Conservation (phyloP, 2,329 filamentous ascomycete species). For the Cladophialophora yegresii region DNA sequence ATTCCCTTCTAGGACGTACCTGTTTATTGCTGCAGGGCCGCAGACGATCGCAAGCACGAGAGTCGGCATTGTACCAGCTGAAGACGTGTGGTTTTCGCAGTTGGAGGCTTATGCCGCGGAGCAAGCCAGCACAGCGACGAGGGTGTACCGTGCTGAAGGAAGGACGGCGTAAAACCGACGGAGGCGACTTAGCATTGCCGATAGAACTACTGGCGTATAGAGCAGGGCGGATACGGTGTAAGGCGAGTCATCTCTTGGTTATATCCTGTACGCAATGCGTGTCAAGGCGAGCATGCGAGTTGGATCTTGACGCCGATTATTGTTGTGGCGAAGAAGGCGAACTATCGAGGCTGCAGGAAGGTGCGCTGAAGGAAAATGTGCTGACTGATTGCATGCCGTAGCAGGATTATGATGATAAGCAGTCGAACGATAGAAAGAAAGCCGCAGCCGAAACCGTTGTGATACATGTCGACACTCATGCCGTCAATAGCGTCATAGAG, state of each 20-base stretch:
- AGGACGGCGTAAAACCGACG: slow-evolving; percentile 11
- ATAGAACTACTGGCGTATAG: slow-evolving; percentile 31
- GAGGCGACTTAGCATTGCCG: slow-evolving; percentile 20
- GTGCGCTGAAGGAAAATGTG: slow-evolving; percentile 21
- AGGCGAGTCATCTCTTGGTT: slow-evolving; percentile 28
- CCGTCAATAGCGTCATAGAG: slow-evolving; percentile 21
- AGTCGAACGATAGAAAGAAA: slow-evolving; percentile 32
- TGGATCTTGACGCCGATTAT: slow-evolving; percentile 27
- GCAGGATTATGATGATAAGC: slow-evolving; percentile 29
- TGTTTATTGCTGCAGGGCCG: neutral
- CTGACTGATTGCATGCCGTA: slow-evolving; percentile 31
- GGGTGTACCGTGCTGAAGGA: slow-evolving; percentile 9
- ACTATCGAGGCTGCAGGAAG: slow-evolving; percentile 34
- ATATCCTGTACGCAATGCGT: slow-evolving; percentile 29
- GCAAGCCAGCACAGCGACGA: neutral
- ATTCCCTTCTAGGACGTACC: neutral
- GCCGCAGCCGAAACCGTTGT: slow-evolving; percentile 32
- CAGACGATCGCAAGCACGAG: neutral
- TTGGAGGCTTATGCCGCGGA: neutral
- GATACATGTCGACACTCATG: slow-evolving; percentile 32
- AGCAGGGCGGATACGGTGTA: slow-evolving; percentile 27
- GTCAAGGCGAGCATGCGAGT: slow-evolving; percentile 31
- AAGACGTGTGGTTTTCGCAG: neutral
- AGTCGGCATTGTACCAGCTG: neutral
- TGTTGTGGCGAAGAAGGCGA: slow-evolving; percentile 27